Evolutionary conservation across 495 filamentous ascomycete species (phyloP).

Genomic region (Aspergillus affinis): DNA sequence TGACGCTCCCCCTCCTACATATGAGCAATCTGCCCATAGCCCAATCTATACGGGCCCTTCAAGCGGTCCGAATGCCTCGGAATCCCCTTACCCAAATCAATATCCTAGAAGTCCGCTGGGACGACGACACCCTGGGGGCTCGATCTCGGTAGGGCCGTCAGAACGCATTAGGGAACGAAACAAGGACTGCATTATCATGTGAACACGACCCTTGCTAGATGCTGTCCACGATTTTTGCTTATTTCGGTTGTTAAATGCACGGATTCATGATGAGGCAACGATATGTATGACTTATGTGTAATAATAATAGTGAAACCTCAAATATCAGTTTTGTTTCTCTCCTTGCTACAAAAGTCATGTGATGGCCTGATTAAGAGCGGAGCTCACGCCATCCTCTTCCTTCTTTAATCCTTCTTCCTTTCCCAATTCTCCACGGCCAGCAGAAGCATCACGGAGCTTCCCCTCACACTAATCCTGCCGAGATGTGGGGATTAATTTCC

Average conservation of each 20-base stretch:
- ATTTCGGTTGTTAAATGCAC: not conserved
- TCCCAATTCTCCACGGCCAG: slow-evolving; percentile 14
- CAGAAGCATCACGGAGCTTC: not conserved
- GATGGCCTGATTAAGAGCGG: not conserved
- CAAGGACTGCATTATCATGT: slow-evolving; percentile 50
- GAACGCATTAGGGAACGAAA: slow-evolving; percentile 30
- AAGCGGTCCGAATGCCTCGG: slow-evolving; percentile 51
- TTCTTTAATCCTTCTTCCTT: not conserved
- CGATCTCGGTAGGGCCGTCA: slow-evolving; percentile 15
- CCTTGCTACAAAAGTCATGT: not conserved
- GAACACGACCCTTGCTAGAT: slow-evolving; percentile 9
- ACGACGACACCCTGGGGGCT: slow-evolving; percentile 16
- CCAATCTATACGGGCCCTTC: slow-evolving; percentile 63
- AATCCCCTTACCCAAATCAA: slow-evolving; percentile 20
- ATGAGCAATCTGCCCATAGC: slow-evolving; percentile 73
- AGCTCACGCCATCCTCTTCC: not conserved
- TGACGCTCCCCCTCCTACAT: slow-evolving; percentile 70
- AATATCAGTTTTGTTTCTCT: not conserved
- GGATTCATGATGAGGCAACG: not conserved
- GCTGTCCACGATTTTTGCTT: not conserved
- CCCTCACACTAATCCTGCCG: not conserved
- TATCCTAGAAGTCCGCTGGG: slow-evolving; percentile 20
- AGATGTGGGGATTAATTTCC: too few species aligned
- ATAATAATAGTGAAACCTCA: not conserved
- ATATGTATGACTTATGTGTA: slow-evolving; percentile 7